Base-by-base conservation (phyloP, 257 asterid species). In the Nicotiana obtusifolia region DNA sequence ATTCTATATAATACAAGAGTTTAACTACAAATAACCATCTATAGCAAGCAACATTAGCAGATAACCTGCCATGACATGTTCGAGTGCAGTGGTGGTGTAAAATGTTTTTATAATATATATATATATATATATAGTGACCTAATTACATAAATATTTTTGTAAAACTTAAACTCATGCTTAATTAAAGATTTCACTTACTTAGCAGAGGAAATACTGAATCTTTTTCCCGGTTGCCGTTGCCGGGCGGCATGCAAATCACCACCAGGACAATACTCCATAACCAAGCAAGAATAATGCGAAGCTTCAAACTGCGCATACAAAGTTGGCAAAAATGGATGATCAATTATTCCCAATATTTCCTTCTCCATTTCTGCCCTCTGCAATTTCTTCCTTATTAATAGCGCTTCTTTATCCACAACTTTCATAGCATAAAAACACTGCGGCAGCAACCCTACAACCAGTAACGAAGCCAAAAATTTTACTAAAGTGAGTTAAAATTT, bases 241-340 rank as follows among this genome's bases (percentile, higher is more conserved):
- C 89, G 81, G 54, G 89, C 82, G 10, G 89, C 89, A 60, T 86
- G 89, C 81, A 88, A 83, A 44, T 88, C 91, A 0, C 89, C 91
- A 3, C 89, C 89, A 15, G 91, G 87, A 67, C 91, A 88, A 71
- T 84, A 88, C 84, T 88, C 91, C 91, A 88, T 88, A 68, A 88
- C 86, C 77, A 88, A 68, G 67, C 89, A 88, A 19, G 89, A 88
- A 17, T 86, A 88, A 37, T 88, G 91, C 2, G 88, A 83, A 33
- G 91, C 91, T 26, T 88, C 91, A 80, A 86, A 88, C 54, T 86
- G 81, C 0, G 91, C 89, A 65, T 88, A 88, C 17, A 86, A 65
- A 31, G 91, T 88, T 0, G 91, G 91, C 35, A 88, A 31, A 85
- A 88, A 86, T 0, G 91, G 91, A 81, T 88, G 91, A 76, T 88